phyloP scores from a whole-genome alignment of 1,284 basidiomycete species.

The Mycosarcoma mackinlayi region DNA sequence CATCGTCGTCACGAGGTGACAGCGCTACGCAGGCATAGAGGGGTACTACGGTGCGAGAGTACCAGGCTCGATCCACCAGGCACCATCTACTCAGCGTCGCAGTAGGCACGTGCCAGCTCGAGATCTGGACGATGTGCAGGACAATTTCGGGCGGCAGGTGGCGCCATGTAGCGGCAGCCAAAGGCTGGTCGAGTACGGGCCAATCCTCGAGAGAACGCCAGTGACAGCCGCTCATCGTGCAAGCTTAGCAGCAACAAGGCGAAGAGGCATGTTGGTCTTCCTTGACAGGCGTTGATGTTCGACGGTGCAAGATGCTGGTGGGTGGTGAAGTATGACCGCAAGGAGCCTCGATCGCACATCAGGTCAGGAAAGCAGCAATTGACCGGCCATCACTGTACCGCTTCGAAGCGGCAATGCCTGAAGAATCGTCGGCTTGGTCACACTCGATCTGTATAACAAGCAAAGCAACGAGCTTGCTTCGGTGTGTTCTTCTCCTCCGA shows the following conservation, averaged over 20 bases:
- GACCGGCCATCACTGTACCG: no score
- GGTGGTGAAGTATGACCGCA: no score
- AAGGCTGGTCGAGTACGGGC: conserved; percentile 16
- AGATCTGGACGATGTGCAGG: conserved; percentile 26
- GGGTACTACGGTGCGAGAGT: conserved; percentile 14
- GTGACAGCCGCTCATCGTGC: conserved; percentile 22
- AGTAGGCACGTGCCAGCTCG: conserved; percentile 27
- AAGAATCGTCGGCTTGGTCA: no score
- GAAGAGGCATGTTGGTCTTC: conserved; percentile 4
- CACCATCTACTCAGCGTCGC: conserved; percentile 29
- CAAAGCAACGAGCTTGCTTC: no score
- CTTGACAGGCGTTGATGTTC: no score
- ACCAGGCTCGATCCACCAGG: conserved; percentile 30
- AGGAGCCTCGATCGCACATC: no score
- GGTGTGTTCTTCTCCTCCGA: no score
- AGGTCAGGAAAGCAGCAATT: no score
- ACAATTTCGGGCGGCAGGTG: conserved; percentile 27
- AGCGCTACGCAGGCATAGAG: conserved; percentile 32
- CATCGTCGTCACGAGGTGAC: conserved; percentile 31
- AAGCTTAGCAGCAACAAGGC: not conserved
- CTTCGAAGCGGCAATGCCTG: no score
- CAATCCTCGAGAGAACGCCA: conserved; percentile 30
- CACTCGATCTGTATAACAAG: no score
- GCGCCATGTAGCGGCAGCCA: conserved; percentile 24
- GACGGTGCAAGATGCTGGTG: not conserved